Evolutionary conservation across 2,329 filamentous ascomycete species (phyloP), one percentile per base, ranked within the genome.

Genomic region (Aspergillus jensenii): DNA sequence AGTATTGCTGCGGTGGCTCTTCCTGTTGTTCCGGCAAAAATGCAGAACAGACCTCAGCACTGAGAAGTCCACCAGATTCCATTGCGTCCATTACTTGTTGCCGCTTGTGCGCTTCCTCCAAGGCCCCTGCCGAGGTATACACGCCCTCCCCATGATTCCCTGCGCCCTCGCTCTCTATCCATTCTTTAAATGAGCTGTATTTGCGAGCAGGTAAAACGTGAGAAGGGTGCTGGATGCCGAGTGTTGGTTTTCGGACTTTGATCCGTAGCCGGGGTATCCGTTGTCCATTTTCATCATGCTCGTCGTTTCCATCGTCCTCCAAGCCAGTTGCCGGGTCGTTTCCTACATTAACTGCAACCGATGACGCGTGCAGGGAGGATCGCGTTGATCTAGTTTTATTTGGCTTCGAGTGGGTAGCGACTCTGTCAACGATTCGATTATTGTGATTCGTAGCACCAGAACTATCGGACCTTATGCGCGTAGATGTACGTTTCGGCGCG

Each of bases 1-100:
- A 87, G 80, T 91, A 98, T 68, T 95, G 91, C 52, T 84, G 82
- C 0, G 86, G 84, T 0, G 90, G 90, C 66, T 96, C 90, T 56
- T 90, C 87, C 59, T 83, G 82, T 12, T 86, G 80, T 62, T 95
- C 90, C 0, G 90, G 90, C 17, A 87, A 82, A 65, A 90, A 95
- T 23, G 88, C 77, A 2, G 87, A 88, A 70, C 90, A 93, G 59
- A 83, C 81, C 59, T 87, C 85, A 54, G 82, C 78, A 51, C 89
- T 91, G 27, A 97, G 80, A 4, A 92, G 72, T 2, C 91, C 91
- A 15, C 92, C 93, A 5, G 87, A 84, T 67, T 90, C 81, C 3
- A 86, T 86, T 62, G 91, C 93, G 48, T 86, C 78, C 63, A 92
- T 85, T 27, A 96, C 86, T 33, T 85, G 84, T 56, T 86, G 64